Base-by-base conservation (phyloP, 2,329 filamentous ascomycete genomes). In the Colletotrichum eremochloae region DNA sequence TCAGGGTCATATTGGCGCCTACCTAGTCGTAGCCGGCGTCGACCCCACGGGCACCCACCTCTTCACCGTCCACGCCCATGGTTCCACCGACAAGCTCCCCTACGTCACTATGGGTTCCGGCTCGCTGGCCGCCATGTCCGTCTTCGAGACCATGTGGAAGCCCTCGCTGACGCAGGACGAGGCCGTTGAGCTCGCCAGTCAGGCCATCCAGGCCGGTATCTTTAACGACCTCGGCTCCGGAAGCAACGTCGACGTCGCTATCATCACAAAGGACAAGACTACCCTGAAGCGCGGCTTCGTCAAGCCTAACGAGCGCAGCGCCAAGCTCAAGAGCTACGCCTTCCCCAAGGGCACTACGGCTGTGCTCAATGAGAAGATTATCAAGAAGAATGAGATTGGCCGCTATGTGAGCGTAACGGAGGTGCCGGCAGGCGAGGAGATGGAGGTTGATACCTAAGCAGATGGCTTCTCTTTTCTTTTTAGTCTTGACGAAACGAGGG, bases 31-130 rank as follows among this genome's bases (percentile, higher is more conserved):
- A 71, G 96, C 96, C 48, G 96, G 96, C 76, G 95, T 97, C 80
- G 96, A 99, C 82, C 96, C 97, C 44, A 99, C 96, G 0, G 96
- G 96, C 79, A 91, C 93, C 57, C 95, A 97, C 79, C 92, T 99
- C 74, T 99, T 97, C 88, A 99, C 97, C 75, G 96, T 99, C 55
- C 96, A 99, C 85, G 96, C 96, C 72, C 97, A 99, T 87, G 96
- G 97, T 76, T 96, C 93, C 79, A 99, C 96, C 74, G 96, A 99
- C 86, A 99, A 98, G 88, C 92, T 99, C 61, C 96, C 96, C 63
- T 99, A 99, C 83, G 97, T 99, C 76, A 99, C 97, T 76, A 99
- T 99, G 96, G 96, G 96, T 67, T 97, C 94, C 33, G 96, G 96
- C 75, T 97, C 94, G 60, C 87, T 99, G 76, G 96, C 96, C 38